A percentile compares a stretch with the other conserved stretches of the same genome.
Evolutionary conservation across 2,329 filamentous ascomycete genomes (phyloP).

Genomic region (Fulvia fulva): DNA sequence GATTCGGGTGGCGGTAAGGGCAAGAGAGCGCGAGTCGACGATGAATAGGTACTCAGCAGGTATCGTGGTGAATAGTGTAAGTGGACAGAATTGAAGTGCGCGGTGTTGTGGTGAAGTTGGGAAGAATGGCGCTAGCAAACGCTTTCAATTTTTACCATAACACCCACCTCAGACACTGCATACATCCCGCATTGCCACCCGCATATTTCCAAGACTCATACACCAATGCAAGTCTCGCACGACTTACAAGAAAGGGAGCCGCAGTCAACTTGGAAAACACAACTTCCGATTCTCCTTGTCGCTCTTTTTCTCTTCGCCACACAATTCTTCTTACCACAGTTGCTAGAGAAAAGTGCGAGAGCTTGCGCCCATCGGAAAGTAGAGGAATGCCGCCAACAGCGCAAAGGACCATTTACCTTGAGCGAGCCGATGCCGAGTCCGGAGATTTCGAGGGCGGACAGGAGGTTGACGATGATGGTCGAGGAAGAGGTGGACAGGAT

Average conservation of each 20-base stretch:
- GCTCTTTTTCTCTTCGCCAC: background rate
- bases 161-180: background rate
- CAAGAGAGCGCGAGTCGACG: constrained; percentile 76
- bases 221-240: background rate
- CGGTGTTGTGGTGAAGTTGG: background rate
- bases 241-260: background rate
- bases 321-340: background rate
- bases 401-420: background rate
- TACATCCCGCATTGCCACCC: background rate
- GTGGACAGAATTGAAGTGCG: background rate
- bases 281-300: background rate
- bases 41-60: constrained; percentile 47
- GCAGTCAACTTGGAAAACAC: background rate
- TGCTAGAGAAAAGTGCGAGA: background rate
- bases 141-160: background rate
- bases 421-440: background rate
- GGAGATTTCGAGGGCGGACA: background rate
- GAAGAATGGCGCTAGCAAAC: background rate
- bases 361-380: background rate
- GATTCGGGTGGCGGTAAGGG: constrained; percentile 48
- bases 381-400: background rate
- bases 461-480: background rate
- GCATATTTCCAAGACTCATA: background rate
- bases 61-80: background rate
- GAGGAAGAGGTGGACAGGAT: background rate